A percentile compares a stretch with the other conserved stretches of the same genome.
Conservation (phyloP, 257 asterid genomes). For the Ophiorrhiza pumila region DNA sequence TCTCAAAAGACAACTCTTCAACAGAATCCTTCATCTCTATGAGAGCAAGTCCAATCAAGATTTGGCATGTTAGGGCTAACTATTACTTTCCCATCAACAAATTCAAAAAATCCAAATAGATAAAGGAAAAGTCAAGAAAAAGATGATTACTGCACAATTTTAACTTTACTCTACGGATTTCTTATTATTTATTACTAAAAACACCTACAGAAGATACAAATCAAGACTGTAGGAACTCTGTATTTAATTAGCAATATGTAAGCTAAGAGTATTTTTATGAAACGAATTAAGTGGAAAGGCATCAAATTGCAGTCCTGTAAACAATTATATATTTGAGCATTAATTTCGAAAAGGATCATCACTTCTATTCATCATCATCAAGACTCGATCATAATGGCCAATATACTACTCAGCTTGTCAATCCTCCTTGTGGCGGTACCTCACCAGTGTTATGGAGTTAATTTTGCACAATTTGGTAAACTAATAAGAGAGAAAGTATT, state of each 20-base stretch:
- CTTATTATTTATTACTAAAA: too few relatives aligned
- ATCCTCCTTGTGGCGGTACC: background rate
- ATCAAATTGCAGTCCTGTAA: slow-evolving; percentile 2
- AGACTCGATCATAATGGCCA: background rate
- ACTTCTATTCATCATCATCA: background rate
- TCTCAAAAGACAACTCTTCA: too few relatives aligned
- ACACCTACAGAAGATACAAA: too few relatives aligned
- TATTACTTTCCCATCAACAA: too few relatives aligned
- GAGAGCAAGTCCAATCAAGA: too few relatives aligned
- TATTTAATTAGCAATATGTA: too few relatives aligned
- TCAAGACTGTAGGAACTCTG: too few relatives aligned
- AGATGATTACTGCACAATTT: too few relatives aligned
- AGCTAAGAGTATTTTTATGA: too few relatives aligned
- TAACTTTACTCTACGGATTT: too few relatives aligned
- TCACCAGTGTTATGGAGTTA: background rate
- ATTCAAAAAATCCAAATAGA: background rate
- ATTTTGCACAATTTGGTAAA: background rate
- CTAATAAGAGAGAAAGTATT: background rate
- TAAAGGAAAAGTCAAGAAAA: background rate
- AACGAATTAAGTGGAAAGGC: background rate
- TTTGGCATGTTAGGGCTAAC: too few relatives aligned
- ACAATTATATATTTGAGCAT: background rate
- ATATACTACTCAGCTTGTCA: background rate
- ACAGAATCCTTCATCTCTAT: too few relatives aligned
- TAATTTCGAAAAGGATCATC: background rate